Evolutionary conservation across 345 rosid species (phyloP).

Genomic region (Geranium rotundifolium): DNA sequence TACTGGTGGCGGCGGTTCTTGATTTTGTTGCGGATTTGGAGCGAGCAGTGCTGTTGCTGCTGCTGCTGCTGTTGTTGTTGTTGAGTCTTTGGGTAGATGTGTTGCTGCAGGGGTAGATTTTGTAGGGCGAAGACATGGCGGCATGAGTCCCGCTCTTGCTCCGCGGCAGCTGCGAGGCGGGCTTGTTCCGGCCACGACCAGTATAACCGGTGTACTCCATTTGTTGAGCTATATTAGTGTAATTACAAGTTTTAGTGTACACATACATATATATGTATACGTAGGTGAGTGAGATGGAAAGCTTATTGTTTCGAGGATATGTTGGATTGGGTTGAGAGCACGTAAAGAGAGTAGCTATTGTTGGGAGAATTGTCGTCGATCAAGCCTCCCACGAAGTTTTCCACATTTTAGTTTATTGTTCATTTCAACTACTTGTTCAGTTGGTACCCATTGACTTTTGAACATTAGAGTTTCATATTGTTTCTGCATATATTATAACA

Average conservation of each 20-base stretch:
- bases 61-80: too few relatives aligned
- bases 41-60: background rate
- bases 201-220: constrained; percentile 9
- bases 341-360: background rate
- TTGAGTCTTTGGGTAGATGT: constrained; percentile 13
- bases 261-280: background rate
- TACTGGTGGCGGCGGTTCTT: background rate
- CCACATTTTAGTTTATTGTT: too few relatives aligned
- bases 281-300: background rate
- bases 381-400: too few relatives aligned
- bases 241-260: background rate
- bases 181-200: constrained; percentile 5
- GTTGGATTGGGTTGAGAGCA: background rate
- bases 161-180: constrained; percentile 10
- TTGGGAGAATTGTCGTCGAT: too few relatives aligned
- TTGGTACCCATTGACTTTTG: too few relatives aligned
- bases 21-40: constrained; percentile 37
- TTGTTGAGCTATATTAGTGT: constrained; percentile 4
- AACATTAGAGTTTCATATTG: too few relatives aligned
- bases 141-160: constrained; percentile 31
- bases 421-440: too few relatives aligned
- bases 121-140: constrained; percentile 1
- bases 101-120: constrained; percentile 9
- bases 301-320: too few relatives aligned
- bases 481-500: too few relatives aligned